A percentile compares a stretch with the other conserved stretches of the same genome.
Evolutionary conservation across 805 yeast genomes (phyloP).

Genomic region (Pichia pseudocactophila): DNA sequence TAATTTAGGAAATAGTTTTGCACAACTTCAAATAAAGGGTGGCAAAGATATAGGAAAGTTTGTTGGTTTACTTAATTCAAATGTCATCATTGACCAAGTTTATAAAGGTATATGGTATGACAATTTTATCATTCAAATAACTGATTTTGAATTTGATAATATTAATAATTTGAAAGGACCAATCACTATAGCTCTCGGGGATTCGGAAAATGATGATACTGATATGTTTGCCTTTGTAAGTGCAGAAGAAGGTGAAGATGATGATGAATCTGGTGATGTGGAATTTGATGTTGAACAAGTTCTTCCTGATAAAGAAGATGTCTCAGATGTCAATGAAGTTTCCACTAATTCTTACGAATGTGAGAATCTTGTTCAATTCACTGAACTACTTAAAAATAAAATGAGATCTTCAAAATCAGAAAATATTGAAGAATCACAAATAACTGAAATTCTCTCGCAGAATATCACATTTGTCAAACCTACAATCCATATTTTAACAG

Average conservation of each 20-base stretch:
- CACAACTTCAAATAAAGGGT: conserved; percentile 10
- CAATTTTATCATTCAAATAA: conserved; percentile 18
- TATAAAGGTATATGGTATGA: conserved; percentile 23
- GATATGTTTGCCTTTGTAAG: conserved; percentile 6
- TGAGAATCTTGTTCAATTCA: conserved; percentile 19
- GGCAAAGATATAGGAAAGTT: conserved; percentile 13
- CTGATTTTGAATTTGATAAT: conserved; percentile 28
- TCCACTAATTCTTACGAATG: conserved; percentile 13
- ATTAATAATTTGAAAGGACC: conserved; percentile 20
- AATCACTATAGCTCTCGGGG: conserved; percentile 17
- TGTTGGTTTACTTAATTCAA: conserved; percentile 5
- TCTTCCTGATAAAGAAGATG: conserved; percentile 15
- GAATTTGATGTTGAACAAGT: conserved; percentile 9
- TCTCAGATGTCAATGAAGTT: conserved; percentile 10
- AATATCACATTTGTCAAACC: conserved; percentile 38
- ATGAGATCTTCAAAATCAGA: conserved; percentile 20
- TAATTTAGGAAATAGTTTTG: conserved; percentile 1
- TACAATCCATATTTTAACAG: conserved; percentile 46
- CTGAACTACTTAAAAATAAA: conserved; percentile 17
- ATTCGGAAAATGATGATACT: conserved; percentile 14
- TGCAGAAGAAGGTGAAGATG: conserved; percentile 18
- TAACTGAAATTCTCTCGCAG: conserved; percentile 25
- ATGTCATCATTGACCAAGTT: conserved; percentile 3
- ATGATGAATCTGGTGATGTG: conserved; percentile 6
- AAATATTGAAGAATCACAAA: conserved; percentile 14